Evolutionary conservation across 2,329 filamentous ascomycete species (phyloP).

Genomic region (Magnaporthales sp.): DNA sequence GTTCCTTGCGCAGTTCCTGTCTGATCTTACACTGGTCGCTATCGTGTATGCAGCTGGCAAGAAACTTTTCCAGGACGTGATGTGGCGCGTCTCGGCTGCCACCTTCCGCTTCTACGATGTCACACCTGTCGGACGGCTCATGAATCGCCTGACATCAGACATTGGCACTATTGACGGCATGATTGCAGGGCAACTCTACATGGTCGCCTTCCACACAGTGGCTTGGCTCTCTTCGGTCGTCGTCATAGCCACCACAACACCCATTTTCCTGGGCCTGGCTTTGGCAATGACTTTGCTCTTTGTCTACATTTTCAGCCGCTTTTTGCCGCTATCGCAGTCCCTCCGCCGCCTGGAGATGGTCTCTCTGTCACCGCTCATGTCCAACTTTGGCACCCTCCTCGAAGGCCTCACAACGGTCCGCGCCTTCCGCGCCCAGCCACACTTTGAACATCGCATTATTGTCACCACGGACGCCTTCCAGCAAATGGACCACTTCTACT

Average conservation of each 20-base stretch:
- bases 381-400: conserved; percentile 82
- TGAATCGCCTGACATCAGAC: conserved; percentile 87
- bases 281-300: conserved; percentile 59
- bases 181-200: conserved; percentile 66
- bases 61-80: conserved; percentile 62
- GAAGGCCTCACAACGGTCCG: conserved; percentile 82
- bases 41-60: conserved; percentile 75
- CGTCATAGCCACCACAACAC: conserved; percentile 74
- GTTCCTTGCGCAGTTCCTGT: conserved; percentile 49
- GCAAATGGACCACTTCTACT: conserved; percentile 94
- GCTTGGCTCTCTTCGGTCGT: conserved; percentile 64
- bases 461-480: conserved; percentile 80
- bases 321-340: conserved; percentile 76
- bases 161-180: conserved; percentile 84
- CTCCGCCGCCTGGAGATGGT: conserved; percentile 82
- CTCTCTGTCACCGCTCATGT: conserved; percentile 79
- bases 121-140: conserved; percentile 79
- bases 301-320: conserved; percentile 64
- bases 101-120: conserved; percentile 89
- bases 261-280: conserved; percentile 66
- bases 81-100: conserved; percentile 65
- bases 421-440: conserved; percentile 68
- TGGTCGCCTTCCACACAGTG: conserved; percentile 61
- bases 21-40: conserved; percentile 60
- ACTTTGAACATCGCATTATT: conserved; percentile 75